Evolutionary conservation across 306 rosid species (phyloP), one percentile per base, ranked within the genome.

Genomic region (Mimosa pudica): DNA sequence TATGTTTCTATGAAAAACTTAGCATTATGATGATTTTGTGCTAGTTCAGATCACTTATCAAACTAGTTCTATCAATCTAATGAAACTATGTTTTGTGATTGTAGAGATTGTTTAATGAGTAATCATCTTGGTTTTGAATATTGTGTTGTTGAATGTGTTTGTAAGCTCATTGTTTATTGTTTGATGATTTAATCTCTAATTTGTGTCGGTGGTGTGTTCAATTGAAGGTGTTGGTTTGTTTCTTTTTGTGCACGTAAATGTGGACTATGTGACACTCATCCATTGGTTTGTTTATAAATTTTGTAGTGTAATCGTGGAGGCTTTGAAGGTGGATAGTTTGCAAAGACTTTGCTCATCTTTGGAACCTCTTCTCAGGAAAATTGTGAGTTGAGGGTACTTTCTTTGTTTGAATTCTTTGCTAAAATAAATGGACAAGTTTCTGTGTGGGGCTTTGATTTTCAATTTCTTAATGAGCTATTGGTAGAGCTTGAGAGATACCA

Each of bases 241-340:
- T 79, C 38, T 36, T 57, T 73, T 11, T 58, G 4, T 80, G 61
- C 64, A 12, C 63, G 76, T 74, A 67, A 72, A 77, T 80, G 70
- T 52, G 67, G 75, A 75, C 55, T 70, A 77, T 8, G 48, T 77
- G 70, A 41, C 68, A 73, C 54, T 83, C n/a, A 77, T 72, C 52
- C 74, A 41, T 35, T 82, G 81, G 71, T 80, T 80, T 75, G 68
- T 77, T 84, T n/a, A 7, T 77, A 71, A 71, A 77, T 49, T 13
- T 30, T 82, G 72, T 87, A 93, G 98, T 85, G 98, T 91, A 36
- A 88, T 93, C 82, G 92, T 93, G 81, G 97, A 93, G 81, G 96
- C 98, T 77, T 74, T 93, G 80, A 93, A 93, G 89, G 93, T 91
- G 57, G 97, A 93, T 85, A 90, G 97, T 84, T 64, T 93, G 90